Conservation (phyloP, 257 asterid species). For the Agastache rugosa region DNA sequence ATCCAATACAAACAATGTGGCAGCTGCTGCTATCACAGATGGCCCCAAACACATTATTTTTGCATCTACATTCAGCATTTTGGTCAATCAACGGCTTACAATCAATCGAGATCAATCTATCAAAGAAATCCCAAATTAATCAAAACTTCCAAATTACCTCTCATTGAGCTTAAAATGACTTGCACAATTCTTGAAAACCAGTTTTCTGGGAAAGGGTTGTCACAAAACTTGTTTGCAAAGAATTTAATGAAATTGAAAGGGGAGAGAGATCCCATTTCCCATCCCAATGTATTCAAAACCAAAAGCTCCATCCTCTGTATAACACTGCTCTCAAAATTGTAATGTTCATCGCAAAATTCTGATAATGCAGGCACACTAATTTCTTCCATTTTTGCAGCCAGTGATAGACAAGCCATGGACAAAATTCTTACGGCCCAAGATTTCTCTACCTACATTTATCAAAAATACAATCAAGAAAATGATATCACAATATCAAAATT, state of each 20-base stretch:
- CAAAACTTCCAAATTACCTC: constrained; percentile 41
- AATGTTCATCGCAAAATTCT: constrained; percentile 42
- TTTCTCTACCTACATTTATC: constrained; percentile 39
- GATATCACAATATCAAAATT: not conserved
- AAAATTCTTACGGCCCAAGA: constrained; percentile 53
- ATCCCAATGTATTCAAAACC: constrained; percentile 56
- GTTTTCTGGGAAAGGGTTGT: constrained; percentile 15
- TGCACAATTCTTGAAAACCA: constrained; percentile 39
- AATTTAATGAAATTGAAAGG: constrained; percentile 59
- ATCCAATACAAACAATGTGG: constrained; percentile 59
- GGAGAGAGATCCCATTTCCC: constrained; percentile 59
- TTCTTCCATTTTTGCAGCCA: constrained; percentile 79
- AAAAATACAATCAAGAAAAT: not conserved
- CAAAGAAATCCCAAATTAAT: not conserved
- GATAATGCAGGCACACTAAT: constrained; percentile 45
- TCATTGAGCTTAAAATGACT: constrained; percentile 39
- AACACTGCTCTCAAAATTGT: constrained; percentile 46
- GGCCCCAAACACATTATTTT: constrained; percentile 47
- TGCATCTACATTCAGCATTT: constrained; percentile 48
- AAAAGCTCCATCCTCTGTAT: constrained; percentile 66
- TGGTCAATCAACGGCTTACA: not conserved
- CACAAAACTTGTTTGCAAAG: constrained; percentile 48
- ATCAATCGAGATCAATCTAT: not conserved
- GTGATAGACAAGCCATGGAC: constrained; percentile 60
- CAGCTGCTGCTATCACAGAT: constrained; percentile 74